These are phyloP conservation scores for Styphnolobium japonicum DNA, from an alignment of 306 rosid genomes.

Conservation along the genomic window DNA sequence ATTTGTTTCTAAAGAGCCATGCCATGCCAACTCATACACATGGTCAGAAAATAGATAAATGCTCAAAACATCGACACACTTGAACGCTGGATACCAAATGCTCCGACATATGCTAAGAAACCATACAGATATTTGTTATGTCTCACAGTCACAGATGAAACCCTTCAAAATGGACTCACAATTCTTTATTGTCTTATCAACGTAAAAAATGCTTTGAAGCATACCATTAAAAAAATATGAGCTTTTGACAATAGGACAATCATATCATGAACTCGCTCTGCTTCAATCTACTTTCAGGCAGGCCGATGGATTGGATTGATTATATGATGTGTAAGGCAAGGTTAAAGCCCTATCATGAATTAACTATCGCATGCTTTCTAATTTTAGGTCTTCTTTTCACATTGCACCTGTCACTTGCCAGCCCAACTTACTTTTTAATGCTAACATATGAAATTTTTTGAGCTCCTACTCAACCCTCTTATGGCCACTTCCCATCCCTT, in stretches of 20 bases:
- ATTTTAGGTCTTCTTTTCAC: not conserved
- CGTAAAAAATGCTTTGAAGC: not conserved
- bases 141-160: not conserved
- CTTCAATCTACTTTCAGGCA: not conserved
- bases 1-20: not conserved
- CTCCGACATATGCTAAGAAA: not conserved
- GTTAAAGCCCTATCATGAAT: constrained; percentile 1
- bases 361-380: not conserved
- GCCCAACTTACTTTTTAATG: not conserved
- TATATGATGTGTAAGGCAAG: not conserved
- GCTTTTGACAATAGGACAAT: not conserved
- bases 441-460: not conserved
- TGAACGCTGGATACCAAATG: not conserved
- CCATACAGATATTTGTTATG: too few species aligned
- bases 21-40: not conserved
- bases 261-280: not conserved
- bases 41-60: too few species aligned
- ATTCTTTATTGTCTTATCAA: not conserved
- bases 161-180: not conserved
- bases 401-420: not conserved
- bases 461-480: not conserved
- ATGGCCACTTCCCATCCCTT: not conserved
- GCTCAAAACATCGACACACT: too few species aligned
- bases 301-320: not conserved
- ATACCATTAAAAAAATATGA: too few species aligned